phyloP scores from a whole-genome alignment of 306 rosid genomes.

The Ammopiptanthus mongolicus region DNA sequence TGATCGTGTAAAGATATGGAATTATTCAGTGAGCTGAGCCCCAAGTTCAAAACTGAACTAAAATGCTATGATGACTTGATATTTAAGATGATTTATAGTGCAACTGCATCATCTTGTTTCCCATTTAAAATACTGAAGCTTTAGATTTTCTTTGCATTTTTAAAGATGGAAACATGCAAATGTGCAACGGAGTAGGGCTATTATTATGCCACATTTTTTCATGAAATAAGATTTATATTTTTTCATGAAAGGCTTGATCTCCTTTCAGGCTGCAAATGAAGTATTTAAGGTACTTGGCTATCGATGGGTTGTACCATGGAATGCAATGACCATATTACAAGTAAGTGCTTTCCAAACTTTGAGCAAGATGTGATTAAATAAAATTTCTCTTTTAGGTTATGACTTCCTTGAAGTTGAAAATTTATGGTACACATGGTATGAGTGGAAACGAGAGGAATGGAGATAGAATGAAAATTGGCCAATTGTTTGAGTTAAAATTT shows the following conservation, averaged over 20 bases:
- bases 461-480: background rate
- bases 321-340: conserved; percentile 78
- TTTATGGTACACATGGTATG: background rate
- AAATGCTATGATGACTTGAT: background rate
- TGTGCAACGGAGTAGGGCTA: background rate
- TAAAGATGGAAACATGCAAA: background rate
- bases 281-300: conserved; percentile 46
- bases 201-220: background rate
- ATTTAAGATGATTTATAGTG: background rate
- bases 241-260: conserved; percentile 3
- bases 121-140: background rate
- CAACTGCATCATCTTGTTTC: conserved; percentile 10
- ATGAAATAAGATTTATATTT: conserved; percentile 2
- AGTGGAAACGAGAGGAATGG: background rate
- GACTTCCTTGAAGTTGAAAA: background rate
- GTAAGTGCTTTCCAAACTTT: conserved; percentile 36
- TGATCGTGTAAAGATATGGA: background rate
- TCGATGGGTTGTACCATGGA: conserved; percentile 93
- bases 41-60: conserved; percentile 7
- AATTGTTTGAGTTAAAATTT: background rate
- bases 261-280: conserved; percentile 57
- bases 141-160: conserved; percentile 7
- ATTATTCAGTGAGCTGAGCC: background rate
- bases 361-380: background rate
- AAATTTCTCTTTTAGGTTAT: background rate